A percentile compares a stretch with the other conserved stretches of the same genome.
These are phyloP conservation scores for Dothistroma septosporum DNA, from an alignment of 2,329 filamentous ascomycete species.

Conservation along the genomic window DNA sequence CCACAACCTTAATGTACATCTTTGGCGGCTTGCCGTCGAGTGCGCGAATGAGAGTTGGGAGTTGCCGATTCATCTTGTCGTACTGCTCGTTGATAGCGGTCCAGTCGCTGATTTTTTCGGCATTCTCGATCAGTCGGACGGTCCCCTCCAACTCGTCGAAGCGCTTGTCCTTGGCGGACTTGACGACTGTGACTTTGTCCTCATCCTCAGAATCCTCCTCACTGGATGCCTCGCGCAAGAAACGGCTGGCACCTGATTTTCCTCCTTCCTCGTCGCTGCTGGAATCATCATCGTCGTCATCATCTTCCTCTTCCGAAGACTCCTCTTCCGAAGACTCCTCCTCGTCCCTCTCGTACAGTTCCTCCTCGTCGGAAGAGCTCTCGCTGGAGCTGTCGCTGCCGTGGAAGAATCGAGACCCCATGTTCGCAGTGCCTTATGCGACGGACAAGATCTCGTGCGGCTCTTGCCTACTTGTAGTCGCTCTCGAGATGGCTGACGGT, in stretches of 20 bases:
- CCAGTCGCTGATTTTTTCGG: conserved; percentile 97
- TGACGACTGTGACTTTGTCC: conserved; percentile 79
- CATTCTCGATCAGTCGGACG: conserved; percentile 90
- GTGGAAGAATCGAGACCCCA: conserved; percentile 85
- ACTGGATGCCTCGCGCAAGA: conserved; percentile 66
- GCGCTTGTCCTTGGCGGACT: conserved; percentile 97
- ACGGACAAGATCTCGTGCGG: conserved; percentile 7
- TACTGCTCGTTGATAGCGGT: conserved; percentile 63
- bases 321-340: conserved; percentile 48
- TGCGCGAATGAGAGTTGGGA: conserved; percentile 45
- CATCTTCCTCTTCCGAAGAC: conserved; percentile 33
- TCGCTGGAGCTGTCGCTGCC: conserved; percentile 94
- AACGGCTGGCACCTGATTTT: conserved; percentile 70
- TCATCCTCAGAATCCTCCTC: conserved; percentile 73
- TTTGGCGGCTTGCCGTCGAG: conserved; percentile 77
- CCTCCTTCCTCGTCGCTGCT: conserved; percentile 54
- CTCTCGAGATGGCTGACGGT: background rate
- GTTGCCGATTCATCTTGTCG: conserved; percentile 59
- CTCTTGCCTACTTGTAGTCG: conserved; percentile 14
- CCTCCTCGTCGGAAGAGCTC: conserved; percentile 90
- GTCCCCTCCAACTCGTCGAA: conserved; percentile 88
- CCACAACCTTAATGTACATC: conserved; percentile 85
- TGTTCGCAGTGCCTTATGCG: conserved; percentile 13
- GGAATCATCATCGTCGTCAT: conserved; percentile 48
- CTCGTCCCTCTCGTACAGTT: conserved; percentile 80